Conservation (phyloP, 2,329 filamentous ascomycete genomes). For the Paecilomyces variotii region DNA sequence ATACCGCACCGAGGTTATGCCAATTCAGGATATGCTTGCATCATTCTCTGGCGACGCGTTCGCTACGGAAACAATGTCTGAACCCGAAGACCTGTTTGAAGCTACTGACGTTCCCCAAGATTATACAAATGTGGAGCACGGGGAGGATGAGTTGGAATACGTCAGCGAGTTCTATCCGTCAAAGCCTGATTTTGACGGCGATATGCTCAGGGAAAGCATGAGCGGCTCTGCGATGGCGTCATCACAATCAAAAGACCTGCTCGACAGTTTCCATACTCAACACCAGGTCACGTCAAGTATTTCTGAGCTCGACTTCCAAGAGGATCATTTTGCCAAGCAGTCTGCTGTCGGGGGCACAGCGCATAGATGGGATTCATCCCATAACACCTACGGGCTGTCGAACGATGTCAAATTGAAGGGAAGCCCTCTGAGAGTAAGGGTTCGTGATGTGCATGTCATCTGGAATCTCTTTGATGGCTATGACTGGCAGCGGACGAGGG, state of each 20-base stretch:
- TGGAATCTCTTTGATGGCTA: conserved; percentile 99
- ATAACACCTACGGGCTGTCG: conserved; percentile 63
- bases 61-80: conserved; percentile 26
- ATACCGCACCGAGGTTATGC: conserved; percentile 79
- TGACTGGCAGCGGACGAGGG: conserved; percentile 84
- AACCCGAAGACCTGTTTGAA: conserved; percentile 18
- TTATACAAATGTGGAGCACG: conserved; percentile 30
- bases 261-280: conserved; percentile 47
- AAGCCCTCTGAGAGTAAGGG: conserved; percentile 66
- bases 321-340: conserved; percentile 65
- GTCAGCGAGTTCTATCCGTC: conserved; percentile 50
- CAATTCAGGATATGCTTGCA: conserved; percentile 77
- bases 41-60: conserved; percentile 87
- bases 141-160: conserved; percentile 40
- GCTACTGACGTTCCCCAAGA: conserved; percentile 39
- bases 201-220: conserved; percentile 35
- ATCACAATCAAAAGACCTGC: conserved; percentile 30
- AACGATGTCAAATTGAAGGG: conserved; percentile 53
- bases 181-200: conserved; percentile 30
- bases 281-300: conserved; percentile 49
- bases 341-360: conserved; percentile 57
- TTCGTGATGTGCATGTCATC: conserved; percentile 85
- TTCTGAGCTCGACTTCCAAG: conserved; percentile 62
- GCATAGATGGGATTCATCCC: conserved; percentile 71
- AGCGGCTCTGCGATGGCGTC: conserved; percentile 31